Base-by-base conservation (phyloP, 805 yeast genomes). In the Pichia heedii region DNA sequence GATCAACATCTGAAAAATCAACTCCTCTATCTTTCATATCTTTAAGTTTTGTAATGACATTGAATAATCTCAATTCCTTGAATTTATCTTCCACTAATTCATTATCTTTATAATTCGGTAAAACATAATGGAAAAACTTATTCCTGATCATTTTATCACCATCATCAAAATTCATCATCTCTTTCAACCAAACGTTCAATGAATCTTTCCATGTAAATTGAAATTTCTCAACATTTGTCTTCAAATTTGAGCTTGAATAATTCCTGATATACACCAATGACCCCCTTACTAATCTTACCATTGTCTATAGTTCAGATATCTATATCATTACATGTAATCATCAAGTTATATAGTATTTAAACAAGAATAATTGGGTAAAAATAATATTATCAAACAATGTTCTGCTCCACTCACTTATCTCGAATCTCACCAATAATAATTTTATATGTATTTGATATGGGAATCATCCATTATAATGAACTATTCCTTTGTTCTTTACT, bases 61-160 rank as follows among this genome's bases (percentile, higher is more conserved):
- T 48, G 5, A 47, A 48, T 5, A 58, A 59, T 13, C 41, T 21
- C 9, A 56, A 24, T 16, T 41, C 15, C 20, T 45, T 26, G 38
- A 43, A 35, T 20, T 37, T 36, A 27, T 40, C 37, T 10, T 41
- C 46, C n/a, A 41, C 45, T 10, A 46, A 33, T 22, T 42, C 33
- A 18, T 40, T 40, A 10, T 42, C 42, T 30, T 55, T 44, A 43
- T 56, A 61, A 46, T 56, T 58, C 10, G 65, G 63, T 18, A 61
- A 36, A 7, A 47, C 47, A 38, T 45, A 36, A 16, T 39, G 38
- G 26, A 58, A 33, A 15, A 61, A 45, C 3, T 45, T 43, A 39
- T 61, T 58, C 39, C 60, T 63, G 5, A 58, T 42, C 18, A 33
- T 26, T 22, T 47, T 51, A 33, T 55, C 61, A 19, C 51, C 51